Percentiles rank a stretch among this genome's conserved stretches.
phyloP scores from a whole-genome alignment of 768 basidiomycete genomes.

The Termitomyces sp. region DNA sequence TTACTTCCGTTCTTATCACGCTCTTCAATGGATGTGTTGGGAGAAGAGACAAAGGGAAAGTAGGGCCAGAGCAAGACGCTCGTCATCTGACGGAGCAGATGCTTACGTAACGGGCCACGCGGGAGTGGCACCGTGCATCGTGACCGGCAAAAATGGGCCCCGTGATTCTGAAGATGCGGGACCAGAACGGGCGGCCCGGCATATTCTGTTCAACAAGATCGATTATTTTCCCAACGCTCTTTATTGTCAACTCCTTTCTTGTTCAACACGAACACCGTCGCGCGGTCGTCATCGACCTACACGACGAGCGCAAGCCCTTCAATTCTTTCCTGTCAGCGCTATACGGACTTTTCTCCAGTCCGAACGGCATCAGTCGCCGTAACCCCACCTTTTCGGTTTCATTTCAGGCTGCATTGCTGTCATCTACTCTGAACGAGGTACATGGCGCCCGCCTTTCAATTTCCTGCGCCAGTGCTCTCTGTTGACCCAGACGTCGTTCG shows the following conservation, averaged over 20 bases:
- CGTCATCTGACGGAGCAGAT: conserved; percentile 1
- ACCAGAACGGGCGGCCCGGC: conserved; percentile 5
- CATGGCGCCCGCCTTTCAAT: conserved; percentile 23
- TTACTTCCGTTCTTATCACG: conserved; percentile 2
- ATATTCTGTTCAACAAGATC: conserved; percentile 6
- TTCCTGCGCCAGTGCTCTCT: conserved; percentile 62
- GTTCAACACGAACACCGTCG: background rate
- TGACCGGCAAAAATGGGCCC: conserved; percentile 7
- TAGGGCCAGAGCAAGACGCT: background rate
- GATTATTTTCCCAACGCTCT: conserved; percentile 12
- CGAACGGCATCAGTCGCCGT: conserved; percentile 7
- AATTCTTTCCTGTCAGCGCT: no score
- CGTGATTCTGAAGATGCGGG: conserved; percentile 6
- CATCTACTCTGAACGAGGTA: background rate
- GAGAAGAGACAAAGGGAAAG: background rate
- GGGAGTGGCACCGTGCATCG: conserved; percentile 2
- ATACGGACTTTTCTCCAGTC: background rate
- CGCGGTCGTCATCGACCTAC: conserved; percentile 2
- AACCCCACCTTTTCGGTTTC: conserved; percentile 7
- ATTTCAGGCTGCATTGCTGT: conserved; percentile 6
- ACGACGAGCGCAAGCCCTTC: background rate
- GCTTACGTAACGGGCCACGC: conserved; percentile 1
- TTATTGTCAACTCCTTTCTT: conserved; percentile 1
- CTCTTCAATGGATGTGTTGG: background rate
- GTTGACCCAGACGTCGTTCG: conserved; percentile 60